These are phyloP conservation scores for Phytopythium cucurbitacearum DNA, from an alignment of 352 stramenopile species.

Conservation along the genomic window DNA sequence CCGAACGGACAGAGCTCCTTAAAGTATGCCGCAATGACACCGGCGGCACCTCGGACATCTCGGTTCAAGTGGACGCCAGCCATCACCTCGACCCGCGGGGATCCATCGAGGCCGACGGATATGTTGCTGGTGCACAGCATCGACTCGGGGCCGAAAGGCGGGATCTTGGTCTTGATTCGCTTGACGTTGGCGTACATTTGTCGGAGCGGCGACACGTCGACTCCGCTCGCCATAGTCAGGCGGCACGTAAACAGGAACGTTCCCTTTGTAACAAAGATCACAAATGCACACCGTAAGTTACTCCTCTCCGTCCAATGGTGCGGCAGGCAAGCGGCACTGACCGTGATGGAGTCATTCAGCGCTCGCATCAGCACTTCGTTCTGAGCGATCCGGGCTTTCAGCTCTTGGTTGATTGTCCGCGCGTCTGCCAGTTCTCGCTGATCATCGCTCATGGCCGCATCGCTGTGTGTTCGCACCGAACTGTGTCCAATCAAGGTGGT, in stretches of 20 bases:
- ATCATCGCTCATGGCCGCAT: too few species aligned
- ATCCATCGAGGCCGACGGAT: background rate
- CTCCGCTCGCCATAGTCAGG: background rate
- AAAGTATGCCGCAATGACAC: background rate
- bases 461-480: too few species aligned
- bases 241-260: background rate
- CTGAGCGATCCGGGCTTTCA: background rate
- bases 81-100: background rate
- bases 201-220: background rate
- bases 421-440: background rate
- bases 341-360: background rate
- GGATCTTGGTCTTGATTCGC: background rate
- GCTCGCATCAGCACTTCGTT: background rate
- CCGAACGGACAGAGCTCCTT: background rate
- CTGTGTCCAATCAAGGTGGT: too few species aligned
- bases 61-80: background rate
- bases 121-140: background rate
- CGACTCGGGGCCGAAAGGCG: background rate
- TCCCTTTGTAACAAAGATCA: background rate
- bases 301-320: background rate
- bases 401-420: background rate
- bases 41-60: background rate
- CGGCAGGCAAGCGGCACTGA: background rate
- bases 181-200: background rate
- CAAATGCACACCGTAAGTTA: background rate